Evolutionary conservation across 352 stramenopile genomes (phyloP).

Genomic region (Pythium grandisporangium): DNA sequence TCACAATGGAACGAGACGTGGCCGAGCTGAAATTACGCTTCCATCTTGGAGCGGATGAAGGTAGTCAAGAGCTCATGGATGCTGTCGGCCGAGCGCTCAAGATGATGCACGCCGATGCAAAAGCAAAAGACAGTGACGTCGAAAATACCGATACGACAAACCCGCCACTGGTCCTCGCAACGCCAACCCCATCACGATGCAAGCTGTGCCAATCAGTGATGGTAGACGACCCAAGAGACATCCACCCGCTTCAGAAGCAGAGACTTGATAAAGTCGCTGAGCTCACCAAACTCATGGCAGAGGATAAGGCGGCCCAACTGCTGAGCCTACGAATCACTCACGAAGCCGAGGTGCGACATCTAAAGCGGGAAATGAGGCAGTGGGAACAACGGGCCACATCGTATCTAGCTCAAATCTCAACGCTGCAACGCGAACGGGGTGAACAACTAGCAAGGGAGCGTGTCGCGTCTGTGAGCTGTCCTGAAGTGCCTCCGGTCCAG

Average conservation of each 20-base stretch:
- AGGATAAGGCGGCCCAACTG: conserved; percentile 17
- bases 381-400: conserved; percentile 11
- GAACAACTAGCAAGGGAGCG: neutral
- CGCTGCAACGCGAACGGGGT: conserved; percentile 7
- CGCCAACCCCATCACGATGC: neutral
- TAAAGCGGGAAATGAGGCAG: conserved; percentile 10
- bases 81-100: conserved; percentile 41
- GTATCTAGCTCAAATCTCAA: conserved; percentile 15
- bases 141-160: neutral
- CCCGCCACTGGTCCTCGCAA: conserved; percentile 1
- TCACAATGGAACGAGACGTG: conserved; percentile 34
- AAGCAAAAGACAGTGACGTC: no score
- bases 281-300: conserved; percentile 13
- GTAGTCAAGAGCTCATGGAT: conserved; percentile 29
- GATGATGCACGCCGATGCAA: conserved; percentile 23
- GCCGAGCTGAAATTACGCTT: conserved; percentile 48
- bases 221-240: no score
- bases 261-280: conserved; percentile 13
- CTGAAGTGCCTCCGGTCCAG: no score
- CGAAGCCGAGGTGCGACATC: conserved; percentile 7
- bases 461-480: neutral
- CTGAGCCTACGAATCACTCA: conserved; percentile 6
- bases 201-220: neutral
- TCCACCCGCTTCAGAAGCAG: conserved; percentile 6
- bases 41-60: conserved; percentile 18